Conservation (phyloP, 2,329 filamentous ascomycete species). For the Eurotiales sp. region DNA sequence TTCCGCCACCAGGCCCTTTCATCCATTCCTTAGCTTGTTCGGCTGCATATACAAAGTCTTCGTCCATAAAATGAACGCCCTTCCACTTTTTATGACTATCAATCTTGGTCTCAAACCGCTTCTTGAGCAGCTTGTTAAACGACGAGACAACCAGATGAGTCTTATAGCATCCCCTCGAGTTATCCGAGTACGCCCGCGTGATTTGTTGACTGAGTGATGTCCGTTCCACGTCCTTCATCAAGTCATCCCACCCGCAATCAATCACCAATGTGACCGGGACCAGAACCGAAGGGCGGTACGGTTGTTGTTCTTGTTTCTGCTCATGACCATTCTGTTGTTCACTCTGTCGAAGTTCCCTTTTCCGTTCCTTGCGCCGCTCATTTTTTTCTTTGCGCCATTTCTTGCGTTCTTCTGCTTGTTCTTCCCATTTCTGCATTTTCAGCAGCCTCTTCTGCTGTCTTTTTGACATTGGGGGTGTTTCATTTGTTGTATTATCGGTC, state of each 20-base stretch:
- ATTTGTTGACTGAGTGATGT: slow-evolving; percentile 80
- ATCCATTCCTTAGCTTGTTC: slow-evolving; percentile 65
- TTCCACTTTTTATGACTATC: slow-evolving; percentile 75
- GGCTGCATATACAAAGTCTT: slow-evolving; percentile 69
- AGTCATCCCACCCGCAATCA: slow-evolving; percentile 86
- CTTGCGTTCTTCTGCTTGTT: slow-evolving; percentile 59
- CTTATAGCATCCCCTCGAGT: slow-evolving; percentile 64
- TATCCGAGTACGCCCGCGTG: slow-evolving; percentile 85
- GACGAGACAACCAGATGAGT: slow-evolving; percentile 73
- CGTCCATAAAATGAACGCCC: slow-evolving; percentile 67
- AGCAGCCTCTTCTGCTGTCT: slow-evolving; percentile 78
- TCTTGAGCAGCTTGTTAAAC: slow-evolving; percentile 69
- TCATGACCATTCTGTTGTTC: slow-evolving; percentile 27
- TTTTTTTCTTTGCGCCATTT: slow-evolving; percentile 56
- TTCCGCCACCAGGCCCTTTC: slow-evolving; percentile 54
- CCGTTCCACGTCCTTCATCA: slow-evolving; percentile 84
- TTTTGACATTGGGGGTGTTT: slow-evolving; percentile 63
- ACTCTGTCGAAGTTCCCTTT: slow-evolving; percentile 38
- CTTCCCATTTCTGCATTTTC: slow-evolving; percentile 71
- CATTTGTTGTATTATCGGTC: slow-evolving; percentile 4
- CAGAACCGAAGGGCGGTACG: slow-evolving; percentile 40
- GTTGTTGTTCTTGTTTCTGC: slow-evolving; percentile 25
- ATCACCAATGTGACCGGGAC: slow-evolving; percentile 78
- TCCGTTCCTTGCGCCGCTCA: slow-evolving; percentile 50
- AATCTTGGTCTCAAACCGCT: slow-evolving; percentile 75